Percentiles rank a stretch among this genome's conserved stretches.
Conservation (phyloP, 2,329 filamentous ascomycete species). For the Nigrospora oryzae region DNA sequence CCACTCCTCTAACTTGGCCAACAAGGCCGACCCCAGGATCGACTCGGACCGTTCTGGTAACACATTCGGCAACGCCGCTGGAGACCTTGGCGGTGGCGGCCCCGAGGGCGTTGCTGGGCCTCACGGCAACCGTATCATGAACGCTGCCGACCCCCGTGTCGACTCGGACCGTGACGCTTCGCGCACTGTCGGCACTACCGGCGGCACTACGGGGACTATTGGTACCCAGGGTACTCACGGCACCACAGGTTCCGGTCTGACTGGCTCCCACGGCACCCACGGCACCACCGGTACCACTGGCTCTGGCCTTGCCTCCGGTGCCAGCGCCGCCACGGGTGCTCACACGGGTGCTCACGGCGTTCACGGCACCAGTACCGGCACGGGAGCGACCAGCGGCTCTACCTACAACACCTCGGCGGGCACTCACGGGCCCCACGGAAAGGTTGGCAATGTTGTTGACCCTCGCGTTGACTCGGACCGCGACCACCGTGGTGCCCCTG, state of each 20-base stretch:
- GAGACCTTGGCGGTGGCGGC: conserved; percentile 18
- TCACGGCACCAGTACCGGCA: conserved; percentile 9
- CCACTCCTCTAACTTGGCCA: conserved; percentile 35
- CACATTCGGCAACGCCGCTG: conserved; percentile 15
- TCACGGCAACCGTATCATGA: conserved; percentile 32
- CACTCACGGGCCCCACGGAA: conserved; percentile 20
- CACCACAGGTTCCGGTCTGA: conserved; percentile 6
- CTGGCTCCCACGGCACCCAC: conserved; percentile 5
- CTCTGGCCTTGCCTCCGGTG: background rate
- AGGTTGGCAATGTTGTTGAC: conserved; percentile 19
- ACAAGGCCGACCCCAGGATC: conserved; percentile 45
- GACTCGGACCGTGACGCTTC: conserved; percentile 39
- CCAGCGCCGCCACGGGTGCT: conserved; percentile 10
- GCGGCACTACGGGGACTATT: conserved; percentile 12
- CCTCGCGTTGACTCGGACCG: conserved; percentile 23
- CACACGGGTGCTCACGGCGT: conserved; percentile 10
- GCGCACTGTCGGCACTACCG: conserved; percentile 19
- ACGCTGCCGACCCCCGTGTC: conserved; percentile 41
- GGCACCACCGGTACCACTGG: conserved; percentile 10
- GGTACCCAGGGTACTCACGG: conserved; percentile 1
- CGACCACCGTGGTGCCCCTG: conserved; percentile 19
- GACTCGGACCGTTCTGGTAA: conserved; percentile 37
- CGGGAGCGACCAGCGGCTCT: background rate
- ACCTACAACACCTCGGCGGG: conserved; percentile 5
- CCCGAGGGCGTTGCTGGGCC: conserved; percentile 27